Evolutionary conservation across 2,329 filamentous ascomycete genomes (phyloP).

Genomic region (Cytospora leucostoma): DNA sequence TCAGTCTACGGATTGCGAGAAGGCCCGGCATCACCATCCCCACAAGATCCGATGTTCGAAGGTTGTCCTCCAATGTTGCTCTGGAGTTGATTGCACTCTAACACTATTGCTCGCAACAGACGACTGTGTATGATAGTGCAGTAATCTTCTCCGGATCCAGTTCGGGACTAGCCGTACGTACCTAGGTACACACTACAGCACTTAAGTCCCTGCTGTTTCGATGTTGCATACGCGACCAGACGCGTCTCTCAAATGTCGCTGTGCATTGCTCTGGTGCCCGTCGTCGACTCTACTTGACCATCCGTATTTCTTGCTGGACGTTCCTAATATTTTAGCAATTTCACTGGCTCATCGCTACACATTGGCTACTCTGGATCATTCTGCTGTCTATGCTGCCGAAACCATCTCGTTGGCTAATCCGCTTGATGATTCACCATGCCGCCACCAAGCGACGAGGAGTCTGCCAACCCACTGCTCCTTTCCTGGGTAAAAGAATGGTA

Average conservation of each 20-base stretch:
- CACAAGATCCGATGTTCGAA: neutral
- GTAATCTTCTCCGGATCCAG: neutral
- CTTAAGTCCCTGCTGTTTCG: neutral
- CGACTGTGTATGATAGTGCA: neutral
- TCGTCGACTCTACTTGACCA: neutral
- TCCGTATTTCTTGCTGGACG: neutral
- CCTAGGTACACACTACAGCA: neutral
- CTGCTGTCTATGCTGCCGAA: neutral
- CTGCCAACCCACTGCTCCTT: constrained; percentile 71
- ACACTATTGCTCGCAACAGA: neutral
- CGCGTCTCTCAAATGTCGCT: constrained; percentile 6
- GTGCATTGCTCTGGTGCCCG: constrained; percentile 12
- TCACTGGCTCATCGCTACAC: neutral
- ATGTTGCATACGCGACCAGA: constrained; percentile 13
- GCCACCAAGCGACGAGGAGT: constrained; percentile 39
- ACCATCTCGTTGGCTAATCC: neutral
- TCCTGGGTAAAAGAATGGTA: constrained; percentile 78
- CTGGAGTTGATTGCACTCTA: neutral
- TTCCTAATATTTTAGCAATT: neutral
- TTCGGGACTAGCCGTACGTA: neutral
- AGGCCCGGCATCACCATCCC: too few relatives aligned
- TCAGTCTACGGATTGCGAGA: too few relatives aligned
- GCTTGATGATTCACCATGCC: constrained; percentile 20
- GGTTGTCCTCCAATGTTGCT: neutral
- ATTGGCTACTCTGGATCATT: neutral